Evolutionary conservation across 1,139 yeast species (phyloP).

Genomic region (Taiozyma onychis): DNA sequence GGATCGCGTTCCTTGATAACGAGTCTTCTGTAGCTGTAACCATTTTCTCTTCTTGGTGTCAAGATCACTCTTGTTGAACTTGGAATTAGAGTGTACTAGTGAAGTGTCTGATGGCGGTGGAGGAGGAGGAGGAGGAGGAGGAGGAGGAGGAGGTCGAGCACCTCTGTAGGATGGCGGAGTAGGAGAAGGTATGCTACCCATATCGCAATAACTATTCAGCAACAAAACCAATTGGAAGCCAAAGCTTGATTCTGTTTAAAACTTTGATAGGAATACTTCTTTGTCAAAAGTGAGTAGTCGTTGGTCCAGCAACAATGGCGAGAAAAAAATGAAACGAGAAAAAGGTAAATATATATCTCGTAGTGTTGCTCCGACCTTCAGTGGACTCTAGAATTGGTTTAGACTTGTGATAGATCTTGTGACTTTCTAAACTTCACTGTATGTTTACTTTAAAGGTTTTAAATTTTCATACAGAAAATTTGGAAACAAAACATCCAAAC

Average conservation of each 20-base stretch:
- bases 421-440: background rate
- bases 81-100: constrained; percentile 3
- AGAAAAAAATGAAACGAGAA: background rate
- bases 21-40: constrained; percentile 57
- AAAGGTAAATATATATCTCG: background rate
- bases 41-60: constrained; percentile 51
- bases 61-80: constrained; percentile 25
- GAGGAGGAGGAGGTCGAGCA: constrained; percentile 18
- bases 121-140: constrained; percentile 17
- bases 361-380: background rate
- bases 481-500: constrained; percentile 10
- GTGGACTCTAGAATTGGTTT: background rate
- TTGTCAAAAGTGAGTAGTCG: background rate
- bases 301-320: background rate
- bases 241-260: background rate
- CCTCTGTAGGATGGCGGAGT: constrained; percentile 10
- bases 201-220: background rate
- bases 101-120: constrained; percentile 24
- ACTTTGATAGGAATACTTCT: background rate
- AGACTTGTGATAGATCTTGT: background rate
- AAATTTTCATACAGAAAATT: background rate
- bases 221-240: background rate
- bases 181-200: constrained; percentile 7
- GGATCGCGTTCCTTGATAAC: constrained; percentile 32
- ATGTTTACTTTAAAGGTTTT: background rate